Base-by-base conservation (phyloP, 805 yeast species). In the Ogataea methylovora region DNA sequence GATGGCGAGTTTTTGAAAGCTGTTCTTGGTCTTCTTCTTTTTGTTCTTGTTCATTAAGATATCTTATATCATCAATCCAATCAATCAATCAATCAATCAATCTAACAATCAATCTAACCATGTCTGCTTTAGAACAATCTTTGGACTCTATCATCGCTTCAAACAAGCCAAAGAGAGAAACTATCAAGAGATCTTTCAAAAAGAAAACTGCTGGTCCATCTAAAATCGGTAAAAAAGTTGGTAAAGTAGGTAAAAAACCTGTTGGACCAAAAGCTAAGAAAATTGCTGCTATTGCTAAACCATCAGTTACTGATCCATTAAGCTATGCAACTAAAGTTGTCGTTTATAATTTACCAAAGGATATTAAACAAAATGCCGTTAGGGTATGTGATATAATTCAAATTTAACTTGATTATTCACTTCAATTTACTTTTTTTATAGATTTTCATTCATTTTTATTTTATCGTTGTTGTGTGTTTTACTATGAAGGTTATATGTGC, bases 131-230 rank as follows among this genome's bases (percentile, higher is more conserved):
- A 65, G 96, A 90, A 66, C 83, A 84, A 67, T 85, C 97, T 32
- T 76, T 90, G 55, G 98, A 90, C 68, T 97, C 87, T 51, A 90
- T 90, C 60, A 84, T 90, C 56, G 75, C 94, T 39, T 63, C 84
- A 43, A 52, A 44, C 39, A 49, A 42, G 31, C 42, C 50, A 30
- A 41, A 27, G 30, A 40, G 38, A 26, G 33, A 40, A 19, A 36
- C 34, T 24, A n/a, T 32, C 30, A 41, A 41, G 35, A 34, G 42
- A 40, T 41, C 49, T 41, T 46, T 50, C 45, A 47, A 52, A 34
- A 23, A 23, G 18, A 21, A 13, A 9, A 57, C 45, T 46, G 42
- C 28, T 35, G 38, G 35, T 23, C n/a, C 32, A 11, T 16, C 29
- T 24, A 16, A 32, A 23, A 30, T 35, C 28, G 43, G 42, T 21